Conservation (phyloP, 2,329 filamentous ascomycete species). For the Pyrenochaeta sp. region DNA sequence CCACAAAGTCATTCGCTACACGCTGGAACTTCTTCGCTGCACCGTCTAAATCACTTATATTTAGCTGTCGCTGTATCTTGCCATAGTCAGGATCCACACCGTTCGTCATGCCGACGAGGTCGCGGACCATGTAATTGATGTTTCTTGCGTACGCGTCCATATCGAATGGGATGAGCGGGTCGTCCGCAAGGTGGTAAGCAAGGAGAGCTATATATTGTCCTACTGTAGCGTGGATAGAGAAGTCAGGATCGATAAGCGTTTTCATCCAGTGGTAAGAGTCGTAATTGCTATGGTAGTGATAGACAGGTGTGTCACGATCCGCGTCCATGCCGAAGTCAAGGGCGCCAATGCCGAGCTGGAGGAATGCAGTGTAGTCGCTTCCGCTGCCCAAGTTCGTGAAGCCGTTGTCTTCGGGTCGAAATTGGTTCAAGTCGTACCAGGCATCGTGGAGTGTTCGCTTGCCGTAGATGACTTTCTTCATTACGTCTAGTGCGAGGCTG, state of each 20-base stretch:
- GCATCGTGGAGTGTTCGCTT: conserved; percentile 51
- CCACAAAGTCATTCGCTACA: conserved; percentile 2
- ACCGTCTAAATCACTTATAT: conserved; percentile 1
- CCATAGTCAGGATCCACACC: not conserved
- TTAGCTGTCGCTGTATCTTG: conserved; percentile 4
- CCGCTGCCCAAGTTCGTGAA: conserved; percentile 51
- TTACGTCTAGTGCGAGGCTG: conserved; percentile 30
- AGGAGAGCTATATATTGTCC: conserved; percentile 51
- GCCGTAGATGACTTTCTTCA: conserved; percentile 44
- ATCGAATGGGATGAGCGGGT: conserved; percentile 44
- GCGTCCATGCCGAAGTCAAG: conserved; percentile 48
- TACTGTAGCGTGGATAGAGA: conserved; percentile 54
- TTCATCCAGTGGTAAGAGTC: conserved; percentile 58
- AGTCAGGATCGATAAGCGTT: conserved; percentile 56
- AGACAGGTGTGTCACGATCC: conserved; percentile 44
- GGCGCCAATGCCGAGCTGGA: conserved; percentile 48
- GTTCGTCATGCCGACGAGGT: conserved; percentile 4
- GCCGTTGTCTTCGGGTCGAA: conserved; percentile 28
- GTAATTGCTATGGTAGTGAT: conserved; percentile 54
- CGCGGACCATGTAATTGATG: conserved; percentile 11
- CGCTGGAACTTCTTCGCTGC: conserved; percentile 5
- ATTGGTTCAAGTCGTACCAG: conserved; percentile 34
- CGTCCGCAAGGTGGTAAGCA: conserved; percentile 44
- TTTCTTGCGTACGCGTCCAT: conserved; percentile 31
- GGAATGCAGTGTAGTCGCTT: conserved; percentile 53